These are phyloP conservation scores for Sequoia sempervirens DNA, from an alignment of 75 land plant species.

Conservation along the genomic window DNA sequence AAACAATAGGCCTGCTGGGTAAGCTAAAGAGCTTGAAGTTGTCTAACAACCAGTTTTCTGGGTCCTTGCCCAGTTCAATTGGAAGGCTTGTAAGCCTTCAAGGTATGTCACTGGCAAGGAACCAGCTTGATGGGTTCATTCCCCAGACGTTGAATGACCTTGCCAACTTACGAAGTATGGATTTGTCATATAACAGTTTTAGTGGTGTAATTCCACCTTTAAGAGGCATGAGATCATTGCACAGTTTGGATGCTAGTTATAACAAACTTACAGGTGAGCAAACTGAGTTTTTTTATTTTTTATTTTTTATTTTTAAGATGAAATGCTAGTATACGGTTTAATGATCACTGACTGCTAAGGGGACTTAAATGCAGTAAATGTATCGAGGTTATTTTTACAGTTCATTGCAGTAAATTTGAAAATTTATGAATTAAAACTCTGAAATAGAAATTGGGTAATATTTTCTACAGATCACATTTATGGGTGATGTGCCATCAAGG, in stretches of 20 bases:
- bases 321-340: constrained; percentile 15
- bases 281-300: constrained; percentile 37
- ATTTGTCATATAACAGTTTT: constrained; percentile 45
- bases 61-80: constrained; percentile 33
- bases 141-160: constrained; percentile 31
- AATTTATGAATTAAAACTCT: no score
- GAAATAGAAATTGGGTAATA: no score
- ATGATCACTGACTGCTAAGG: neutral
- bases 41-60: constrained; percentile 38
- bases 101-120: constrained; percentile 41
- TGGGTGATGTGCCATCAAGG: no score
- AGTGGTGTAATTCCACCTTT: constrained; percentile 50
- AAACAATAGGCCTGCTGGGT: constrained; percentile 1
- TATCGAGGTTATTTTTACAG: neutral
- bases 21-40: constrained; percentile 6
- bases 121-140: constrained; percentile 43
- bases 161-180: constrained; percentile 30
- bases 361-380: neutral
- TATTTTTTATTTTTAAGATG: neutral
- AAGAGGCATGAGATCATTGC: constrained; percentile 24
- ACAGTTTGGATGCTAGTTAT: constrained; percentile 43
- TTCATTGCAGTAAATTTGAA: no score
- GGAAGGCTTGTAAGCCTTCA: constrained; percentile 41
- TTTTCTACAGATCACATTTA: no score
- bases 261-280: constrained; percentile 48